Conservation (phyloP, 345 rosid species). For the Citrus cavaleriei region DNA sequence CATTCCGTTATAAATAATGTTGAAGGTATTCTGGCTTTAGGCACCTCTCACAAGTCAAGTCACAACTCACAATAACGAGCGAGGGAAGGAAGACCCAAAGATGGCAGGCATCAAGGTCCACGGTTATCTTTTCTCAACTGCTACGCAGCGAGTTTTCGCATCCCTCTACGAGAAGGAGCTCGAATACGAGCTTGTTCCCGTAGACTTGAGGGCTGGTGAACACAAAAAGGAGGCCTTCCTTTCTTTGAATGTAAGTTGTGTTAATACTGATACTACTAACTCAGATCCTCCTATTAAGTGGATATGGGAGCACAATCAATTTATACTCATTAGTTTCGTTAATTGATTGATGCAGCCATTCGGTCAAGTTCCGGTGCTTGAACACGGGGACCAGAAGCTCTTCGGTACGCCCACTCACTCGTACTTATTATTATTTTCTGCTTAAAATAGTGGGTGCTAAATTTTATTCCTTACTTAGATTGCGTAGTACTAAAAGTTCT, state of each 20-base stretch:
- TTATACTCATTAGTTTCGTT: too few relatives aligned
- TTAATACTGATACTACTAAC: background rate
- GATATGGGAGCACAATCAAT: too few relatives aligned
- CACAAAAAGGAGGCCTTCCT: slow-evolving; percentile 56
- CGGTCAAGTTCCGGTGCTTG: slow-evolving; percentile 71
- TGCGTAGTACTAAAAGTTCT: background rate
- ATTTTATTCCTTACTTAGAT: background rate
- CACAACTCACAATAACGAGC: too few relatives aligned
- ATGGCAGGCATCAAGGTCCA: slow-evolving; percentile 49
- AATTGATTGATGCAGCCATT: slow-evolving; percentile 57
- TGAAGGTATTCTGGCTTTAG: background rate
- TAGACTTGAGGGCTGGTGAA: slow-evolving; percentile 49
- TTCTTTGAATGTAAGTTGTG: slow-evolving; percentile 51
- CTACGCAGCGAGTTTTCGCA: slow-evolving; percentile 45
- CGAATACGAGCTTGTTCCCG: slow-evolving; percentile 44
- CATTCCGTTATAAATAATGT: background rate
- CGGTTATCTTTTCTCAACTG: slow-evolving; percentile 41
- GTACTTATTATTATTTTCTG: too few relatives aligned
- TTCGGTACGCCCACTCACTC: slow-evolving; percentile 20
- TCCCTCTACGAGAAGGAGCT: slow-evolving; percentile 60
- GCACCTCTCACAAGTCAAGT: background rate
- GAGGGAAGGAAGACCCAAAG: background rate
- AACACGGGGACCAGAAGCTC: slow-evolving; percentile 67
- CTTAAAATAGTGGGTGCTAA: background rate
- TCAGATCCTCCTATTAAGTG: background rate